These are phyloP conservation scores for Hortiboletus flavorubellus DNA, from an alignment of 768 basidiomycete genomes.

Conservation along the genomic window DNA sequence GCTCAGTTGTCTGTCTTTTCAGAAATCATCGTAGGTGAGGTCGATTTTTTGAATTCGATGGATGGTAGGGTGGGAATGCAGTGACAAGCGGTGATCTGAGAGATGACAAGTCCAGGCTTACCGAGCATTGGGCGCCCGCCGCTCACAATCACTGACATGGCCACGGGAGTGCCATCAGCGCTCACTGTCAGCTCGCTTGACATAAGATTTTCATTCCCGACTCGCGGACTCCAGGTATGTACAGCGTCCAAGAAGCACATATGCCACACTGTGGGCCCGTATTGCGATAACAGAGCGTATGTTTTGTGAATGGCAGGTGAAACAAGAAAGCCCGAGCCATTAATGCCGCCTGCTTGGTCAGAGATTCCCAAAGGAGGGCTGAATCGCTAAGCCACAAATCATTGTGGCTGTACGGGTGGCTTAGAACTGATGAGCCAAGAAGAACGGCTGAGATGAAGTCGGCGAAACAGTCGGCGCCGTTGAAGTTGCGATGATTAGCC, in stretches of 20 bases:
- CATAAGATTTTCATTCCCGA: too few relatives aligned
- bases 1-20: not conserved
- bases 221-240: too few relatives aligned
- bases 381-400: not conserved
- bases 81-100: not conserved
- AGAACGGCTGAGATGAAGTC: not conserved
- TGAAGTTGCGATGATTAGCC: slow-evolving; percentile 7
- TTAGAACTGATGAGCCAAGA: not conserved
- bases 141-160: slow-evolving; percentile 1
- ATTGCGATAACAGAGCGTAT: not conserved
- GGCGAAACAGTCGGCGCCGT: slow-evolving; percentile 17
- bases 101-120: too few relatives aligned
- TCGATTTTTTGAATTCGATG: not conserved
- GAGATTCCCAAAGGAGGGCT: not conserved
- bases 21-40: not conserved
- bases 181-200: not conserved
- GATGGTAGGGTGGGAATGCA: not conserved
- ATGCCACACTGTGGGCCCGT: not conserved
- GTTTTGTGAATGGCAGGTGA: too few relatives aligned
- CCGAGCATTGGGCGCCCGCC: too few relatives aligned
- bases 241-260: too few relatives aligned
- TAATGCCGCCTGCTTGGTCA: not conserved
- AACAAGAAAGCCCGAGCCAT: not conserved
- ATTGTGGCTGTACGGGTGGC: not conserved
- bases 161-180: slow-evolving; percentile 14